Evolutionary conservation across 805 yeast genomes (phyloP).

Genomic region (Cyberlindnera lachancei): DNA sequence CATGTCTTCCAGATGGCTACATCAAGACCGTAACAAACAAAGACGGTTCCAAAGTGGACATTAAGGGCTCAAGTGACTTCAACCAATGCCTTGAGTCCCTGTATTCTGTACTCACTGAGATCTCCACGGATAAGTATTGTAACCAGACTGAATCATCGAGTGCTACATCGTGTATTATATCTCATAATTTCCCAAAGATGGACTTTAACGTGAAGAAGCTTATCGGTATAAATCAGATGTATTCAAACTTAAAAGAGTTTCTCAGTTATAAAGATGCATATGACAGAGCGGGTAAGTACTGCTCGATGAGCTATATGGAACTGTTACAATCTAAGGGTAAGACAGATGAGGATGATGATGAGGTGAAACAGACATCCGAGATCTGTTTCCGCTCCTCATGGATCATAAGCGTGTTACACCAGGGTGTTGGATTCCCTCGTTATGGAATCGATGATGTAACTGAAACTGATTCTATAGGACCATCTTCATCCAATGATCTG

Average conservation of each 20-base stretch:
- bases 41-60: slow-evolving; percentile 13
- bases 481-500: too few species aligned
- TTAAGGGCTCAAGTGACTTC: slow-evolving; percentile 49
- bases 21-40: slow-evolving; percentile 10
- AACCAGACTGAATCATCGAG: slow-evolving; percentile 13
- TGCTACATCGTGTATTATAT: slow-evolving; percentile 40
- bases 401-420: slow-evolving; percentile 48
- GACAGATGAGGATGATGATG: slow-evolving; percentile 27
- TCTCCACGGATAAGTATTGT: slow-evolving; percentile 18
- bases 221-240: slow-evolving; percentile 61
- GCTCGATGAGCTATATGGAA: slow-evolving; percentile 26
- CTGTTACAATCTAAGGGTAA: slow-evolving; percentile 6
- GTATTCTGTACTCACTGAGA: slow-evolving; percentile 34
- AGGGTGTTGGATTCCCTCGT: slow-evolving; percentile 54
- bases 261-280: slow-evolving; percentile 32
- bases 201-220: slow-evolving; percentile 50
- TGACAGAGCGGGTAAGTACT: slow-evolving; percentile 37
- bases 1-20: slow-evolving; percentile 49
- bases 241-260: slow-evolving; percentile 50
- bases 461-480: slow-evolving; percentile 10
- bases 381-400: slow-evolving; percentile 58
- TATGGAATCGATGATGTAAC: slow-evolving; percentile 33
- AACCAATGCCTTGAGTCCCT: slow-evolving; percentile 38
- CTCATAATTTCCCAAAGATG: slow-evolving; percentile 47
- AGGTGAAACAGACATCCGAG: slow-evolving; percentile 39